phyloP scores from a whole-genome alignment of 179 eudicot genomes.

The Vitellaria paradoxa region DNA sequence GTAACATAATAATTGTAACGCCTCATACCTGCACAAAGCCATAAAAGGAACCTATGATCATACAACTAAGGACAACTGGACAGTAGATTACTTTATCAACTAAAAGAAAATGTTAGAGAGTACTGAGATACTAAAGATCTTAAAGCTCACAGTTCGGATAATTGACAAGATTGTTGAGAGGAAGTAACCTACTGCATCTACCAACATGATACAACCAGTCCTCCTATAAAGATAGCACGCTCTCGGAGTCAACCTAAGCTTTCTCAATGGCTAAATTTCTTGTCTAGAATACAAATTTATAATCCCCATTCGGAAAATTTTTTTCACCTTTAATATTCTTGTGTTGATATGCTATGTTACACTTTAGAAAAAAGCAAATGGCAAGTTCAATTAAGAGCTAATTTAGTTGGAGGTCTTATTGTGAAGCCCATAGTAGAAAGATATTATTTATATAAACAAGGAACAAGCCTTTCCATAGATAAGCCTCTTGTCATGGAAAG shows the following conservation, averaged over 20 bases:
- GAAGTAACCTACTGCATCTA: neutral
- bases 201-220: neutral
- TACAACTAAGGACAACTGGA: conserved; percentile 7
- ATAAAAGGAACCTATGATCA: neutral
- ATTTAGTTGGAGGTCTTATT: too few relatives aligned
- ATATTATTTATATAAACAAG: too few relatives aligned
- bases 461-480: too few relatives aligned
- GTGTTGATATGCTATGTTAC: too few relatives aligned
- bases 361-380: too few relatives aligned
- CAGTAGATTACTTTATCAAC: conserved; percentile 10
- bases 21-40: neutral
- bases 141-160: neutral
- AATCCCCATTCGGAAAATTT: neutral
- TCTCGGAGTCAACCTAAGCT: neutral
- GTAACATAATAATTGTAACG: neutral
- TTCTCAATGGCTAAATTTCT: neutral
- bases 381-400: too few relatives aligned
- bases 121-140: neutral
- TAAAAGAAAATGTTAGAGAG: neutral
- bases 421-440: too few relatives aligned
- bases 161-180: neutral
- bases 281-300: too few relatives aligned
- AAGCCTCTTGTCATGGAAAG: too few relatives aligned
- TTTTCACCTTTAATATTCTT: neutral
- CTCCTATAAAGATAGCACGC: neutral